Evolutionary conservation across 345 rosid species (phyloP), one percentile per base, ranked within the genome.

Genomic region (Eucalyptus marginata): DNA sequence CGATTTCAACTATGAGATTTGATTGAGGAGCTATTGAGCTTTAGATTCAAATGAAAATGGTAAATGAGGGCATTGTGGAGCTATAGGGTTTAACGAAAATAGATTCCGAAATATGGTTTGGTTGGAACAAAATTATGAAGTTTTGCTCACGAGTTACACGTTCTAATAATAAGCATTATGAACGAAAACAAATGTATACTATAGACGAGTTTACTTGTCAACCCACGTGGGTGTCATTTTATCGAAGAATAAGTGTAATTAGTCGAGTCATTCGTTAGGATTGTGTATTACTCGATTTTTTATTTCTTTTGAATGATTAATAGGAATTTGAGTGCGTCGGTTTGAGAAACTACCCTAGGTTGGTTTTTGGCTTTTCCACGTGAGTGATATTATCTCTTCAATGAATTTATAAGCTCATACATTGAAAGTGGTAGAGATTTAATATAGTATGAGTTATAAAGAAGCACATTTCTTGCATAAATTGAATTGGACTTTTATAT

Each of bases 121-220:
- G 25, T 56, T 24, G 27, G 12, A 56, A 56, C 27, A 24, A 56
- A 52, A 52, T 52, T 52, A 52, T 52, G 11, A 22, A 56, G 62
- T 56, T 56, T 56, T 0, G 6, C 1, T 20, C 5, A 0, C 0
- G 27, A 56, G 62, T 56, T 56, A 24, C 1, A 29, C 3, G 0
- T 52, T 52, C 24, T 52, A 52, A 18, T 52, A 18, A 52, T 18
- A 52, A 52, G 56, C 24, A 52, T 22, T 9, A 56, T 3, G 13
- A 0, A 56, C 12, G 0, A 56, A 56, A 25, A 56, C 0, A 1
- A 56, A 10, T 1, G 29, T 56, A 4, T 56, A 1, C 29, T 24
- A 2, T 22, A 56, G 29, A 56, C 0, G 13, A 56, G 62, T 22
- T 56, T 56, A 22, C 4, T 56, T 56, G 62, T 56, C 3, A 24